Conservation (phyloP, 352 stramenopile species). For the Saprolegnia diclina region DNA sequence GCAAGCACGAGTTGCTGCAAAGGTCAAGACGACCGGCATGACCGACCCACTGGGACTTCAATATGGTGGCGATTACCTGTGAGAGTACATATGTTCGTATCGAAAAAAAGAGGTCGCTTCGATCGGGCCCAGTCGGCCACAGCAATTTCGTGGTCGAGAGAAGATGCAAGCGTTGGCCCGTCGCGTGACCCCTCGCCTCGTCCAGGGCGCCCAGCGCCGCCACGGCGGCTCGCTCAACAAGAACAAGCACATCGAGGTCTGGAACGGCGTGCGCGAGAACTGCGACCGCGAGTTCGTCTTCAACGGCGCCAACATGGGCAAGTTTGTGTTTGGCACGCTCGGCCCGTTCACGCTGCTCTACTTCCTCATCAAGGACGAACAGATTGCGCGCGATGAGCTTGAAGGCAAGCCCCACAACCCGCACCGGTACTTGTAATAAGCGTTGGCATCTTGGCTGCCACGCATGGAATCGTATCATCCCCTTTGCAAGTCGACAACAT, state of each 20-base stretch:
- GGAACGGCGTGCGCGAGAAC: conserved; percentile 26
- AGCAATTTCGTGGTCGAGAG: conserved; percentile 23
- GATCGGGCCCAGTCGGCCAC: not conserved
- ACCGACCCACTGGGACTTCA: not conserved
- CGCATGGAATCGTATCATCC: not conserved
- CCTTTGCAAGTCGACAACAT: not conserved
- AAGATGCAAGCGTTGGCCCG: conserved; percentile 14
- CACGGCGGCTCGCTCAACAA: conserved; percentile 68
- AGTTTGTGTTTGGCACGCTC: conserved; percentile 18
- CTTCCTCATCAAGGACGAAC: conserved; percentile 22
- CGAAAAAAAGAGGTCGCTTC: not conserved
- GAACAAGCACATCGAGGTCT: conserved; percentile 81
- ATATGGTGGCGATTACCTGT: not conserved
- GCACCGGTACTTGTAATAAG: conserved; percentile 25
- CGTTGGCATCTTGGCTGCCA: not conserved
- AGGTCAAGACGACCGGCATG: not conserved
- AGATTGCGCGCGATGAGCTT: conserved; percentile 23
- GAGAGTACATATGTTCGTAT: not conserved
- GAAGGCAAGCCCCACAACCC: conserved; percentile 25
- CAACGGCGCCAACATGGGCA: conserved; percentile 21
- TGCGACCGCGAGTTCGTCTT: conserved; percentile 27
- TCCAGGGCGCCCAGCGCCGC: conserved; percentile 45
- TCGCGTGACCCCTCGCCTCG: conserved; percentile 21
- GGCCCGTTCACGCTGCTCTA: conserved; percentile 8
- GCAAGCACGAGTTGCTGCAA: not conserved